phyloP scores from a whole-genome alignment of 768 basidiomycete species.

The Amanita rubescens region DNA sequence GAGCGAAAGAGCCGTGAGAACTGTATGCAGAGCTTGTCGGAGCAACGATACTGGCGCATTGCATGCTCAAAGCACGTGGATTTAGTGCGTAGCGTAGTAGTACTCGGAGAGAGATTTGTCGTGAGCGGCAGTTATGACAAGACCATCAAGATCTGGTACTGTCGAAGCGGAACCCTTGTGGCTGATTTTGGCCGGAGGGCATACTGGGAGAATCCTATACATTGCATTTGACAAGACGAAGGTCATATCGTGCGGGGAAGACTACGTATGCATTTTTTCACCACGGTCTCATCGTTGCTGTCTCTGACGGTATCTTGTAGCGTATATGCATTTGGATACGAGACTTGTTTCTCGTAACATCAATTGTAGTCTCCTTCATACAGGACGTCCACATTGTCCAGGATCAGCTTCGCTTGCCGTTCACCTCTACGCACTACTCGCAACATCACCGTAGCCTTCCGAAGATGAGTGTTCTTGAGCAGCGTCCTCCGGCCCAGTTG shows the following conservation, averaged over 20 bases:
- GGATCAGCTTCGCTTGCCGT: too few relatives aligned
- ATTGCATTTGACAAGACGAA: constrained; percentile 77
- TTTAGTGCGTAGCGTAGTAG: constrained; percentile 71
- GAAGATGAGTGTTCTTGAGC: too few relatives aligned
- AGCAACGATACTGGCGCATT: constrained; percentile 21
- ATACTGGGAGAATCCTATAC: constrained; percentile 79
- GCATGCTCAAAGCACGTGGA: constrained; percentile 45
- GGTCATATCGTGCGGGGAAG: constrained; percentile 84
- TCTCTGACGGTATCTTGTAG: too few relatives aligned
- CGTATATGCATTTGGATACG: too few relatives aligned
- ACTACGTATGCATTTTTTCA: constrained; percentile 51
- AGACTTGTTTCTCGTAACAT: too few relatives aligned
- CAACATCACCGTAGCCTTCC: too few relatives aligned
- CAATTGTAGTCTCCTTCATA: too few relatives aligned
- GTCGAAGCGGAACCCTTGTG: constrained; percentile 62
- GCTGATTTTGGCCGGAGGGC: constrained; percentile 69
- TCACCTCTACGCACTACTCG: too few relatives aligned
- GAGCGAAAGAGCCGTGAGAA: constrained; percentile 7
- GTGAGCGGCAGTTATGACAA: constrained; percentile 85
- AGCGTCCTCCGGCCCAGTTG: too few relatives aligned
- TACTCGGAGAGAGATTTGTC: constrained; percentile 64
- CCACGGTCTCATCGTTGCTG: too few relatives aligned
- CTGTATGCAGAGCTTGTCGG: constrained; percentile 50
- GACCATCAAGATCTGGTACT: constrained; percentile 83
- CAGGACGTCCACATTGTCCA: too few relatives aligned